Evolutionary conservation across 805 yeast genomes (phyloP).

Genomic region (Ogataea pilisensis): DNA sequence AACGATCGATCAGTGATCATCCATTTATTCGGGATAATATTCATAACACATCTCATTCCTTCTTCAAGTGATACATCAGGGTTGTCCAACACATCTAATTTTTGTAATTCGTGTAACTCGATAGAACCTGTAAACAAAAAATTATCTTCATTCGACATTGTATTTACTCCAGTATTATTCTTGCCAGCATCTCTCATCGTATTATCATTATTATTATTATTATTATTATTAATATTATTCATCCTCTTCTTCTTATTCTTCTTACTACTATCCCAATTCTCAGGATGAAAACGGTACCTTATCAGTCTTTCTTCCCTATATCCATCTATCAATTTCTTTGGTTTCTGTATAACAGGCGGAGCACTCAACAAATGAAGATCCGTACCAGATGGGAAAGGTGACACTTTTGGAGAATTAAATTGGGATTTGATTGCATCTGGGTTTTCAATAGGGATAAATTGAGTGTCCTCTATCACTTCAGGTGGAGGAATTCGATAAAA

Average conservation of each 20-base stretch:
- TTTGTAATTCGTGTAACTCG: conserved; percentile 21
- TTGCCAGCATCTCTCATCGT: too few species aligned
- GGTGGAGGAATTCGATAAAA: conserved; percentile 26
- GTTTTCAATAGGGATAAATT: conserved; percentile 5
- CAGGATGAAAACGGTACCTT: conserved; percentile 15
- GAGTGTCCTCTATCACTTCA: conserved; percentile 10
- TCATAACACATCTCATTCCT: conserved; percentile 15
- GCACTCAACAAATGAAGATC: background rate
- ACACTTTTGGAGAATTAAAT: background rate
- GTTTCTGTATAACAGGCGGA: conserved; percentile 2
- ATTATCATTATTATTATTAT: too few species aligned
- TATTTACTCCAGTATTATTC: too few species aligned
- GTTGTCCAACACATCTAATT: conserved; percentile 14
- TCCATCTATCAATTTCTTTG: conserved; percentile 2
- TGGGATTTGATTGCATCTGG: background rate
- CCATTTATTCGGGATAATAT: conserved; percentile 5
- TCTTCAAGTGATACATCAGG: conserved; percentile 2
- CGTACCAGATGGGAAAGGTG: background rate
- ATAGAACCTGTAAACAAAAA: conserved; percentile 21
- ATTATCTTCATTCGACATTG: too few species aligned
- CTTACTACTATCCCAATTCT: conserved; percentile 13
- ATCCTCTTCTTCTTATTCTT: background rate
- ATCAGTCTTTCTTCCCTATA: conserved; percentile 11
- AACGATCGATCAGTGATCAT: conserved; percentile 7
- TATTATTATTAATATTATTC: too few species aligned